Base-by-base conservation (phyloP, 306 rosid species). In the Castanopsis chinensis region DNA sequence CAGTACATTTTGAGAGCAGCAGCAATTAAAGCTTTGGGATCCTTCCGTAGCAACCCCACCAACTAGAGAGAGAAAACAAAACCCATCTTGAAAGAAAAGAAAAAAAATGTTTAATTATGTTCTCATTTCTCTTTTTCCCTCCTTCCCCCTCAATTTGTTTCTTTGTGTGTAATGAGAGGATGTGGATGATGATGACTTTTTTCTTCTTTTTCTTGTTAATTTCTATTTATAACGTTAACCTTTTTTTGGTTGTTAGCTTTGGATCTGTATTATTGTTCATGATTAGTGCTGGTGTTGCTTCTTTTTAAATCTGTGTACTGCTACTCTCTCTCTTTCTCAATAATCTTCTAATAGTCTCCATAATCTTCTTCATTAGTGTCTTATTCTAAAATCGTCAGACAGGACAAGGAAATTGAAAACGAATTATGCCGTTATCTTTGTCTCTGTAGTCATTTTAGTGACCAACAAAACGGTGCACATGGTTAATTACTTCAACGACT, bases 1-100 rank as follows among this genome's bases (percentile, higher is more conserved):
- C 97, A 93, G 82, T 93, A 85, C 85, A 86, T 93, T 13, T 89
- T 93, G 30, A 86, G 97, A 56, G 97, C 97, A 8, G 97, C 89
- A 1, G 97, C 95, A 56, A 85, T 90, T 73, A 93, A 91, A 76
- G 97, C 98, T 3, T 85, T 90, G 89, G 97, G 93, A 9, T 93
- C 97, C 0, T 93, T 93, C 91, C 80, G 95, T 49, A 90, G 97
- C 93, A 87, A 93, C 79, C 91, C 94, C 4, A 74, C 89, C 77
- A 91, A 88, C 86, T 91, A 78, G 72, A 41, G 17, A 41, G 64
- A 11, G n/a, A 32, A 20, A 15, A 10, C 13, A 6, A 35, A 2
- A 18, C 57, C 33, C 20, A 27, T 27, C 51, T 18, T 41, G 13
- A 19, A 51, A 21, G 6, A 18, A n/a, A 27, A 30, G 37, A 21